Evolutionary conservation across 2,329 filamentous ascomycete genomes (phyloP).

Genomic region (Orbilia blumenaviensis): DNA sequence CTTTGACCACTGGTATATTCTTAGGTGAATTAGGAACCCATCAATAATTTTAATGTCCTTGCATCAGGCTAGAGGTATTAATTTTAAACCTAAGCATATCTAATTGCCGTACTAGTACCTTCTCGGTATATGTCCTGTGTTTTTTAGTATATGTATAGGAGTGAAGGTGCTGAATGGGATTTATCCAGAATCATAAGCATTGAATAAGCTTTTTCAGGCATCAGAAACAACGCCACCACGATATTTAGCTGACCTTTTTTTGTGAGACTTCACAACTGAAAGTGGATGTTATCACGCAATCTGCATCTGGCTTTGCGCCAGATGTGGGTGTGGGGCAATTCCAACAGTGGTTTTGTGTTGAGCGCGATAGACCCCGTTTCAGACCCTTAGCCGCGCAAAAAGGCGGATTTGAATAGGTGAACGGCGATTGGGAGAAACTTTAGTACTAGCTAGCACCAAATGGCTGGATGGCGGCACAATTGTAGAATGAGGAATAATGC

Average conservation of each 20-base stretch:
- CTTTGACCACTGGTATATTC: too few species aligned
- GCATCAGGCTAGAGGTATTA: background rate
- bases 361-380: background rate
- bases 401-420: background rate
- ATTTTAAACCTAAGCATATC: too few species aligned
- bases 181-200: background rate
- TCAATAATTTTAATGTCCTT: background rate
- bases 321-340: constrained; percentile 25
- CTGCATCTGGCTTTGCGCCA: constrained; percentile 37
- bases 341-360: constrained; percentile 34
- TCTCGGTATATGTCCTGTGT: too few species aligned
- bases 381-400: constrained; percentile 28
- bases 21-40: too few species aligned
- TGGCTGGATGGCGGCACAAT: background rate
- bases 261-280: background rate
- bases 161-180: background rate
- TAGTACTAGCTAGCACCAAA: background rate
- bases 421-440: constrained; percentile 12
- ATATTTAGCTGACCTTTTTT: background rate
- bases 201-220: background rate
- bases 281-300: constrained; percentile 50
- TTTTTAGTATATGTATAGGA: too few species aligned
- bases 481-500: constrained; percentile 52
- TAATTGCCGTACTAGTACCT: too few species aligned
- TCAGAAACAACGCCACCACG: background rate